Evolutionary conservation across 257 asterid species (phyloP).

Genomic region (Craterostigma plantagineum): DNA sequence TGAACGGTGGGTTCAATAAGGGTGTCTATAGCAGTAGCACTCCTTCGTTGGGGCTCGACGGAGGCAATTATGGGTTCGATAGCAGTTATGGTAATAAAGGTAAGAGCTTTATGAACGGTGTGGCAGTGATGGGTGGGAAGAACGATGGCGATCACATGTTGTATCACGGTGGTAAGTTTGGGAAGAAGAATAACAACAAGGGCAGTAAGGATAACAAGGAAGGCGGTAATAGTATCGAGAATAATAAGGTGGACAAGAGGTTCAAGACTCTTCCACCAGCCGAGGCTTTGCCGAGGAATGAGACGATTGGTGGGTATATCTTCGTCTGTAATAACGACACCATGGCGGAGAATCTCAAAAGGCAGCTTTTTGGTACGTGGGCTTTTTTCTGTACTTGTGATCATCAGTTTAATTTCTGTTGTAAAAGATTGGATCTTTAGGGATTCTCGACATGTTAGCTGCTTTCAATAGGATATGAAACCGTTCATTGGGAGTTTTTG

Average conservation of each 20-base stretch:
- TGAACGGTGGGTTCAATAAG: constrained; percentile 86
- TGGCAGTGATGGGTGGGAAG: constrained; percentile 27
- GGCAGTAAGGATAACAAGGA: constrained; percentile 24
- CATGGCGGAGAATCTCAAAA: constrained; percentile 87
- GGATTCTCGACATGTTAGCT: too few species aligned
- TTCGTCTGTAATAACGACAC: constrained; percentile 97
- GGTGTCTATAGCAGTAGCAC: constrained; percentile 37
- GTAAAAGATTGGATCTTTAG: too few species aligned
- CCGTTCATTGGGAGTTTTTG: too few species aligned
- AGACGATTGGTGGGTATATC: constrained; percentile 86
- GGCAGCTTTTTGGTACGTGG: constrained; percentile 74
- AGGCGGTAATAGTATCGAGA: constrained; percentile 20
- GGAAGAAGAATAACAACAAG: constrained; percentile 30
- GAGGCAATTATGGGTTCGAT: constrained; percentile 24
- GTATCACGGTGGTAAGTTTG: constrained; percentile 25
- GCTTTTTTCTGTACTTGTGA: too few species aligned
- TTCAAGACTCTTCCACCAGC: constrained; percentile 92
- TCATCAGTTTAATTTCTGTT: too few species aligned
- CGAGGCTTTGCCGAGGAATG: constrained; percentile 84
- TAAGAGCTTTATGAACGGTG: constrained; percentile 25
- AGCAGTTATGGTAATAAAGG: constrained; percentile 24
- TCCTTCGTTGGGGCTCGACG: constrained; percentile 27
- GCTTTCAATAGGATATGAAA: too few species aligned
- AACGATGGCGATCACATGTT: constrained; percentile 27
- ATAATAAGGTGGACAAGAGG: constrained; percentile 59